Conservation (phyloP, 169 alveolate genomes). For the Plasmodium fragile region DNA sequence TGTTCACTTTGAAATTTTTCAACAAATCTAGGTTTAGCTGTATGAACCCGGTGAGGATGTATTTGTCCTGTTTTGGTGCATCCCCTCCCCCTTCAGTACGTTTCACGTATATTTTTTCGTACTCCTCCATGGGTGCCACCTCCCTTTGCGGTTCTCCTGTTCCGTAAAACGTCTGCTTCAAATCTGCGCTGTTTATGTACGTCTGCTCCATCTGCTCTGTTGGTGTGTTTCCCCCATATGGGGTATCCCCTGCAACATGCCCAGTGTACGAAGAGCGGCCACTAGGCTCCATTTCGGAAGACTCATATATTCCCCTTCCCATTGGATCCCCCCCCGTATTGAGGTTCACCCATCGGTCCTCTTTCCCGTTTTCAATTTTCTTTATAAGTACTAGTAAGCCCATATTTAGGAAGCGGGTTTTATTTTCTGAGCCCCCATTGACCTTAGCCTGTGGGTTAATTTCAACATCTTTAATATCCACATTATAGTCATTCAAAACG, state of each 20-base stretch:
- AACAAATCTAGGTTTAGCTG: slow-evolving; percentile 45
- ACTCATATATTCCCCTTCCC: not conserved
- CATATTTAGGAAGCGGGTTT: slow-evolving; percentile 46
- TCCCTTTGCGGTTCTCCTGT: not conserved
- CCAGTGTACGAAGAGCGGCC: not conserved
- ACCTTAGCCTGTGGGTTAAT: not conserved
- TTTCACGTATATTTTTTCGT: slow-evolving; percentile 58
- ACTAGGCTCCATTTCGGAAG: not conserved
- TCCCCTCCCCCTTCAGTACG: not conserved
- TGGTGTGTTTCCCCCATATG: not conserved
- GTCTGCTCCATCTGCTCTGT: not conserved
- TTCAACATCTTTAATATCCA: slow-evolving; percentile 25
- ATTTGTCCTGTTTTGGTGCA: not conserved
- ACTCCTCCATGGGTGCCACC: not conserved
- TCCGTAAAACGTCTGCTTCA: not conserved
- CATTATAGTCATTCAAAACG: slow-evolving; percentile 20
- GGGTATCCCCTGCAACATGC: not conserved
- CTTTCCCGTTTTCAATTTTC: not conserved
- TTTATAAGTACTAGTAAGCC: slow-evolving; percentile 39
- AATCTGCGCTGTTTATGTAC: not conserved
- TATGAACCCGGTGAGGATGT: slow-evolving; percentile 39
- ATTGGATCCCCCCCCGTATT: not conserved
- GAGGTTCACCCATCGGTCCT: not conserved
- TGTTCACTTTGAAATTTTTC: slow-evolving; percentile 29
- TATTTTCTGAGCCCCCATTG: slow-evolving; percentile 3